Conservation (phyloP, 805 yeast species). For the Kodamaea hsintzibuensis region DNA sequence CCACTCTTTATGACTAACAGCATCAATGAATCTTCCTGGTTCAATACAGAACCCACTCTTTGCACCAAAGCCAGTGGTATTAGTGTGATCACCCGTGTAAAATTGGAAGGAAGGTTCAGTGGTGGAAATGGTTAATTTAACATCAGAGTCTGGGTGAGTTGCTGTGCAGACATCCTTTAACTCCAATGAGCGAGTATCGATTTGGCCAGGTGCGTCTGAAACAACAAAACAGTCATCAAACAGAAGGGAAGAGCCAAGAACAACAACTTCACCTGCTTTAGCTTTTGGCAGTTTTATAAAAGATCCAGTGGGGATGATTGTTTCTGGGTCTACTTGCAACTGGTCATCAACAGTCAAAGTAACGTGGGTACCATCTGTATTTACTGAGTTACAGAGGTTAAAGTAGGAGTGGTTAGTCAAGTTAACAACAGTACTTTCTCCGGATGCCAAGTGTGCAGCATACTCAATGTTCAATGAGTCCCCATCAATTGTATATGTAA, state of each 20-base stretch:
- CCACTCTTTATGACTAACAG: constrained; percentile 51
- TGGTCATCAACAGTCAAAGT: constrained; percentile 38
- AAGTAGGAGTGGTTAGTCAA: constrained; percentile 67
- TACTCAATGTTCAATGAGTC: constrained; percentile 50
- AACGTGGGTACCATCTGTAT: constrained; percentile 34
- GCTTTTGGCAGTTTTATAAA: constrained; percentile 1
- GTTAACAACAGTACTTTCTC: constrained; percentile 51
- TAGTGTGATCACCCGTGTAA: constrained; percentile 58
- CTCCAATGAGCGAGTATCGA: constrained; percentile 49
- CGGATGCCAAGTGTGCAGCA: constrained; percentile 37
- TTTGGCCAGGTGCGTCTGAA: constrained; percentile 25
- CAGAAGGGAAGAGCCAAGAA: constrained; percentile 22
- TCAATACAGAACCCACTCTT: constrained; percentile 63
- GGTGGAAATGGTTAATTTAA: constrained; percentile 45
- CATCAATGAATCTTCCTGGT: constrained; percentile 59
- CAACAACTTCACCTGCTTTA: constrained; percentile 35
- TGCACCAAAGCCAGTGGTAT: constrained; percentile 37
- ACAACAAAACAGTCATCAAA: constrained; percentile 53
- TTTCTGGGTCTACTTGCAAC: constrained; percentile 42
- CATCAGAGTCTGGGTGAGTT: constrained; percentile 43
- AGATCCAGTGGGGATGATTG: constrained; percentile 38
- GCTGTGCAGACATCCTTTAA: constrained; percentile 44
- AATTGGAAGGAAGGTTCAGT: constrained; percentile 71
- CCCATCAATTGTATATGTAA: constrained; percentile 45
- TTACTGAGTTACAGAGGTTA: constrained; percentile 39